These are phyloP conservation scores for Auriscalpium vulgare DNA, from an alignment of 768 basidiomycete species.

Conservation along the genomic window DNA sequence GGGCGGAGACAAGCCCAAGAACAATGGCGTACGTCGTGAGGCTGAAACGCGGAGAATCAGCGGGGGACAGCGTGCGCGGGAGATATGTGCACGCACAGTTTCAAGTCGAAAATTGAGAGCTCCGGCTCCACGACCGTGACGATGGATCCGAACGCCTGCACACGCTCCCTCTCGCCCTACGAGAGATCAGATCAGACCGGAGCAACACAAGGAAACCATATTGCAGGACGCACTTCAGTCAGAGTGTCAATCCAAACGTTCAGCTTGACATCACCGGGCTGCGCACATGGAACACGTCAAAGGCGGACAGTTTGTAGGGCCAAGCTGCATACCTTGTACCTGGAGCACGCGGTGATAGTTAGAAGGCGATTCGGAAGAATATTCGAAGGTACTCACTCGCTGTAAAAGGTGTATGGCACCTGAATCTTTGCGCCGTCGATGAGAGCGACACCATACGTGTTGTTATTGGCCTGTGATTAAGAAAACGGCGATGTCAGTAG, in stretches of 20 bases:
- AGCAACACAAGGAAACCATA: neutral
- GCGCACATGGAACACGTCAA: neutral
- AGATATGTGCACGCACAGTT: slow-evolving; percentile 48
- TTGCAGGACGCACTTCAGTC: slow-evolving; percentile 40
- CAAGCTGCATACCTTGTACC: slow-evolving; percentile 9
- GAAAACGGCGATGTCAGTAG: neutral
- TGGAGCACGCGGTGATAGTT: neutral
- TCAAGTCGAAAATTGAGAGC: slow-evolving; percentile 67
- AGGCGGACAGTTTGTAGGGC: neutral
- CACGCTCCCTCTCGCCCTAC: slow-evolving; percentile 52
- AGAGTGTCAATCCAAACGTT: slow-evolving; percentile 71
- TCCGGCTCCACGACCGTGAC: slow-evolving; percentile 78
- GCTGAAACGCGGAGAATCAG: slow-evolving; percentile 18
- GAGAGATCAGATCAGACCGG: neutral
- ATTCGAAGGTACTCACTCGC: slow-evolving; percentile 54
- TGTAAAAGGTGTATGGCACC: slow-evolving; percentile 68
- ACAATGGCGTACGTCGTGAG: slow-evolving; percentile 69
- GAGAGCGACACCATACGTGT: slow-evolving; percentile 45
- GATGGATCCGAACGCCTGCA: slow-evolving; percentile 65
- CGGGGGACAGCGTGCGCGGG: neutral
- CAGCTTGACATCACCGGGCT: slow-evolving; percentile 73
- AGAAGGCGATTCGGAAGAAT: neutral
- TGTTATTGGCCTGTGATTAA: slow-evolving; percentile 45
- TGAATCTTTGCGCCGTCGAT: slow-evolving; percentile 50
- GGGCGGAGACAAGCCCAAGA: slow-evolving; percentile 50